These are phyloP conservation scores for Diaporthe vaccinii DNA, from an alignment of 2,329 filamentous ascomycete genomes.

Conservation along the genomic window DNA sequence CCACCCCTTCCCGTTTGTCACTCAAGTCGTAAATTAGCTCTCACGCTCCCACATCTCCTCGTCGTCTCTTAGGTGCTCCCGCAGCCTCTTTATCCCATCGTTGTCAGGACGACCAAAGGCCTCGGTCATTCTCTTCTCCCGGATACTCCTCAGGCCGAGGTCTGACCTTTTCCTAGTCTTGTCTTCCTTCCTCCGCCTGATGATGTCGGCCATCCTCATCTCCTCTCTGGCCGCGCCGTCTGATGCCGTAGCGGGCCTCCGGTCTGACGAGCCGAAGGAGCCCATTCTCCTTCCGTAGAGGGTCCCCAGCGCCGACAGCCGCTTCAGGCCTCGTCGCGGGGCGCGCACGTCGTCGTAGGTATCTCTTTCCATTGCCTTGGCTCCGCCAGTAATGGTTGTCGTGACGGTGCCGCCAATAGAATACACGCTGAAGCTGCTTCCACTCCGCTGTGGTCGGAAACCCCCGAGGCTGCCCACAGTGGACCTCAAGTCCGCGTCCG, in stretches of 20 bases:
- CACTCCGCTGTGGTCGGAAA: slow-evolving; percentile 1
- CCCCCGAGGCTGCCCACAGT: neutral
- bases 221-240: slow-evolving; percentile 36
- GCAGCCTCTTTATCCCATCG: neutral
- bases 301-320: slow-evolving; percentile 40
- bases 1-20: too few species aligned
- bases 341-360: slow-evolving; percentile 1
- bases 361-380: neutral
- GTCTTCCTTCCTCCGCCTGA: slow-evolving; percentile 50
- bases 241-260: neutral
- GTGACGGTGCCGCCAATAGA: slow-evolving; percentile 15
- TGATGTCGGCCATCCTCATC: slow-evolving; percentile 45
- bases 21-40: neutral
- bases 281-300: slow-evolving; percentile 29
- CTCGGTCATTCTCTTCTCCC: slow-evolving; percentile 33
- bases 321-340: slow-evolving; percentile 25
- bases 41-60: neutral
- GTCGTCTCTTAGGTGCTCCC: neutral
- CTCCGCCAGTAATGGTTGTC: neutral
- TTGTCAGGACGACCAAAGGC: slow-evolving; percentile 14
- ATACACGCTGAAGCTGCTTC: slow-evolving; percentile 14
- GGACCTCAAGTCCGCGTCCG: neutral
- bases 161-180: slow-evolving; percentile 47
- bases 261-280: slow-evolving; percentile 38
- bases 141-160: neutral